Base-by-base conservation (phyloP, 2,329 filamentous ascomycete genomes). In the Hirsutella minnesotensis region DNA sequence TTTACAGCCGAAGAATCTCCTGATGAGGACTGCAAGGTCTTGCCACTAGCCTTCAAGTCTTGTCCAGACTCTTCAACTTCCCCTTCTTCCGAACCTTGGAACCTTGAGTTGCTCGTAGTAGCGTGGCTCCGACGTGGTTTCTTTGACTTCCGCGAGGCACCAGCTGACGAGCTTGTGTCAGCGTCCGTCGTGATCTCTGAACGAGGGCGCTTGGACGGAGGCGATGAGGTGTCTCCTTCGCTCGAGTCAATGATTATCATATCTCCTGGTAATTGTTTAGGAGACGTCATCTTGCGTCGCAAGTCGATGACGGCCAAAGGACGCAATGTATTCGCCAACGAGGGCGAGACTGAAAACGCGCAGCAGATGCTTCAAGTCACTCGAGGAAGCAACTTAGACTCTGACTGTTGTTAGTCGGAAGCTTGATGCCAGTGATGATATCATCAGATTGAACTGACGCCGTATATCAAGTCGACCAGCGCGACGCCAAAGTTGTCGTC, bases 71-170 rank as follows among this genome's bases (percentile, higher is more conserved):
- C 37, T 27, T 39, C 57, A 40, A 59, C 51, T 48, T 64, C 57
- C 19, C 59, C 60, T 44, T 63, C 61, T 42, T 65, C 60, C 16
- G 53, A 52, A 39, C 47, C 50, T 15, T 45, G 43, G 9, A 35
- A 27, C 5, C 9, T 16, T 16, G 31, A 33, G 37, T 31, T 44
- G 29, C 39, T 39, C 9, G 16, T 33, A 9, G 44, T 24, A 31
- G 44, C 43, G 13, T 40, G 29, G 40, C 44, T 49, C 40, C 44
- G 3, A 22, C 42, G 53, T 37, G 45, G 38, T 40, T 51, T 50
- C 42, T 58, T 58, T 9, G 49, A 35, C 20, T 31, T 34, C 8
- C 18, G 38, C 21, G 41, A 39, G 40, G 37, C 40, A 38, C 39
- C 18, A 29, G 33, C 33, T 27, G 49, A 47, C 21, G 31, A 44